These are phyloP conservation scores for Aspergillus sp. DNA, from an alignment of 2,329 filamentous ascomycete genomes.

Conservation along the genomic window DNA sequence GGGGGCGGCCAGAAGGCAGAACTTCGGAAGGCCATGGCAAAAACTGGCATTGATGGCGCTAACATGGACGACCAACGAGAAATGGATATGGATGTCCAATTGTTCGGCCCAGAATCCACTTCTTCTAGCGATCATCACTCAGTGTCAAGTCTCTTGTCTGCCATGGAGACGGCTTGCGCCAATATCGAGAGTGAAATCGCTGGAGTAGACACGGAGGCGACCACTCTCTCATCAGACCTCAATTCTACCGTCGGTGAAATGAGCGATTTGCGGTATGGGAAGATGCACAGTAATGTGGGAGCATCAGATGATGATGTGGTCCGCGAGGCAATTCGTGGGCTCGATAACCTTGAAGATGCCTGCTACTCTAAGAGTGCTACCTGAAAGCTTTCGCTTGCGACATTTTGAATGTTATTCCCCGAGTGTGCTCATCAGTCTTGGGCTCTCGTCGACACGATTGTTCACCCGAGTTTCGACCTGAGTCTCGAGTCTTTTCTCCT, in stretches of 20 bases:
- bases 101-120: conserved; percentile 55
- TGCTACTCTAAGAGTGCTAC: conserved; percentile 49
- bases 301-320: conserved; percentile 60
- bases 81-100: conserved; percentile 53
- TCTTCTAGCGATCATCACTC: conserved; percentile 56
- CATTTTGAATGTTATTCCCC: background rate
- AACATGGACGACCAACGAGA: conserved; percentile 37
- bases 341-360: conserved; percentile 63
- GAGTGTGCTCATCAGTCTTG: background rate
- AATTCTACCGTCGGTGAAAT: conserved; percentile 67
- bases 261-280: conserved; percentile 81
- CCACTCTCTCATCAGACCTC: conserved; percentile 60
- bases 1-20: conserved; percentile 40
- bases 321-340: conserved; percentile 66
- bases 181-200: conserved; percentile 69
- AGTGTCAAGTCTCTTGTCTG: conserved; percentile 63
- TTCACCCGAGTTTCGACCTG: background rate
- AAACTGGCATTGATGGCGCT: conserved; percentile 35
- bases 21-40: conserved; percentile 33
- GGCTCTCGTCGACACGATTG: background rate
- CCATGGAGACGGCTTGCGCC: conserved; percentile 65
- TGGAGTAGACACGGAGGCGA: conserved; percentile 65
- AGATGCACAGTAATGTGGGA: conserved; percentile 53
- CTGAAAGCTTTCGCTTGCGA: background rate
- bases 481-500: background rate